Evolutionary conservation across 305 asterid species (phyloP), one percentile per base, ranked within the genome.

Genomic region (Fraxinus platypoda): DNA sequence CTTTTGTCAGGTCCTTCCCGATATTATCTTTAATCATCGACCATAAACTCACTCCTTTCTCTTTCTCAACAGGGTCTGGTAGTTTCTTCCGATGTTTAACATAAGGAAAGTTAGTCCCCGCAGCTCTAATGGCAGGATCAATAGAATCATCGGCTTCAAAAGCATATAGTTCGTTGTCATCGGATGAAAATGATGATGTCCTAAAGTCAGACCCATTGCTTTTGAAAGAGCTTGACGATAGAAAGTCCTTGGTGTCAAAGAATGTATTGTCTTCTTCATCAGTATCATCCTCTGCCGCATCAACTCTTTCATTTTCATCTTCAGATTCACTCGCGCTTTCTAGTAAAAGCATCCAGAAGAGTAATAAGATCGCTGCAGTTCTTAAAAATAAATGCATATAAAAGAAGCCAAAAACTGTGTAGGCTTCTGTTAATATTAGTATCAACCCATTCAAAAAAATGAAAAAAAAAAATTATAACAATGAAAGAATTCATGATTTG

Each of bases 1-100:
- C 97, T 96, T 92, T 96, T 1, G 98, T 92, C 34, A 96, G 98
- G 89, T 96, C 98, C 89, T 96, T 96, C 87, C 97, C 98, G 13
- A 94, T 96, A 88, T 94, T 96, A 88, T 94, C 98, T 85, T 96
- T 96, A 83, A 94, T 94, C 97, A 96, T 96, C 5, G 99, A 96
- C 98, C 99, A 96, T 33, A 96, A 88, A 82, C 98, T 96, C 85
- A 93, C 97, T 77, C 98, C 98, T 91, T 93, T 93, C 88, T 96
- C 98, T 83, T 90, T 91, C 90, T 96, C 98, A 74, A 87, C 87
- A 74, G 99, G 98, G 75, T 90, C 93, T 0, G 99, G 98, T 88
- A 94, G 86, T 82, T 92, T 96, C 91, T 90, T 91, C 34, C 99
- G 92, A 37, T 97, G 94, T 88, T 94, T 94, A 59, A 96, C 89